A percentile compares a stretch with the other conserved stretches of the same genome.
These are phyloP conservation scores for Naumovozyma dairenensis DNA, from an alignment of 805 yeast genomes.

Conservation along the genomic window DNA sequence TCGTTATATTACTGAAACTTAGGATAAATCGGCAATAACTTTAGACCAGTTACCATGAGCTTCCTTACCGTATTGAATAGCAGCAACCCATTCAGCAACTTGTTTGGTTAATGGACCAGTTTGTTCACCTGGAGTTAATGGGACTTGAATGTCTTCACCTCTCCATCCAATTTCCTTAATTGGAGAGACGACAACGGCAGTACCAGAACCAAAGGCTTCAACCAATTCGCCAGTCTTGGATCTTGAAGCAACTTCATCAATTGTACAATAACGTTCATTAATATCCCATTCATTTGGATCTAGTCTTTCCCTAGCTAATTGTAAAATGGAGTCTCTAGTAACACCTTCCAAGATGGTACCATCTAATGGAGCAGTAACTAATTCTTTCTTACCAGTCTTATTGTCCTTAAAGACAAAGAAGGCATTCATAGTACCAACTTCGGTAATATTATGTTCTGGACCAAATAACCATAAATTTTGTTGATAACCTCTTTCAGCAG, in stretches of 20 bases:
- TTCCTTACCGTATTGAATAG: conserved; percentile 80
- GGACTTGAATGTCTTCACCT: conserved; percentile 65
- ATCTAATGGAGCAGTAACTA: conserved; percentile 92
- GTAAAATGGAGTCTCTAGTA: conserved; percentile 80
- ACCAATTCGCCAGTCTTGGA: conserved; percentile 74
- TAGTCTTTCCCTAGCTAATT: conserved; percentile 66
- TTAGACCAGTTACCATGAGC: conserved; percentile 48
- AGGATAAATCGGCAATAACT: conserved; percentile 28
- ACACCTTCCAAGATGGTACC: conserved; percentile 97
- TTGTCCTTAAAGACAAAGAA: conserved; percentile 75
- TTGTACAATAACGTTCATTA: conserved; percentile 75
- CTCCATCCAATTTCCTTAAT: conserved; percentile 78
- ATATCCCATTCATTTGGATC: conserved; percentile 71
- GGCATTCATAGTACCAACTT: conserved; percentile 96
- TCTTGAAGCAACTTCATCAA: conserved; percentile 67
- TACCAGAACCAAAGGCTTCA: conserved; percentile 95
- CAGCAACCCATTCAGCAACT: conserved; percentile 77
- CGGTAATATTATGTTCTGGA: conserved; percentile 77
- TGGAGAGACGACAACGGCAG: conserved; percentile 95
- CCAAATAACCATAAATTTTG: conserved; percentile 97
- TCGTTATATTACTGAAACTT: no score
- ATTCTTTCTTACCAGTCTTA: conserved; percentile 76
- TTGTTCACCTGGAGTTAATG: conserved; percentile 71
- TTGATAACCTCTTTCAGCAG: conserved; percentile 85
- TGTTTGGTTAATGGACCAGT: conserved; percentile 68